A percentile compares a stretch with the other conserved stretches of the same genome.
These are phyloP conservation scores for Bjerkandera adusta DNA, from an alignment of 1,284 basidiomycete species.

Conservation along the genomic window DNA sequence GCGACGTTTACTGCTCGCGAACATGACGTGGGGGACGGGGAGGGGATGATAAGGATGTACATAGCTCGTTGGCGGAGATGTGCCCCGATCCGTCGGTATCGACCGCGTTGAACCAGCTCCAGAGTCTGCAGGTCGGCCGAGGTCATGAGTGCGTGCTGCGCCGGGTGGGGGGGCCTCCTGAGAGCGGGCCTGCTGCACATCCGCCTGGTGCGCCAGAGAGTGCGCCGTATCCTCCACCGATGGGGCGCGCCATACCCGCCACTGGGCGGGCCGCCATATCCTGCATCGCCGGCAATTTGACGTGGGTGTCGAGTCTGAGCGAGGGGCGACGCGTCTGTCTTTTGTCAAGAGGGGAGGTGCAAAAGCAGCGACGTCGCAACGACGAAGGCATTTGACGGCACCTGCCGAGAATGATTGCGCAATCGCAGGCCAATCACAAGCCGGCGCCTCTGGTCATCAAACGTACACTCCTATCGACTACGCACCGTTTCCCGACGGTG, in stretches of 20 bases:
- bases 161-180: slow-evolving; percentile 47
- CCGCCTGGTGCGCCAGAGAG: slow-evolving; percentile 31
- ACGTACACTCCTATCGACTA: too few species aligned
- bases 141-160: slow-evolving; percentile 20
- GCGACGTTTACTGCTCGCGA: too few species aligned
- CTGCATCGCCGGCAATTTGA: slow-evolving; percentile 28
- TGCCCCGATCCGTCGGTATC: slow-evolving; percentile 68
- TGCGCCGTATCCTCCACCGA: slow-evolving; percentile 14
- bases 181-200: slow-evolving; percentile 38
- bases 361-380: too few species aligned
- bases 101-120: slow-evolving; percentile 71
- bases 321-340: too few species aligned
- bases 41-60: slow-evolving; percentile 45
- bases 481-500: too few species aligned
- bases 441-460: too few species aligned
- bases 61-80: slow-evolving; percentile 65
- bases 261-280: slow-evolving; percentile 30
- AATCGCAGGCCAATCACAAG: too few species aligned
- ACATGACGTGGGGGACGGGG: background rate
- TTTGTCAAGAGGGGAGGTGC: too few species aligned
- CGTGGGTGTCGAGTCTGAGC: too few species aligned
- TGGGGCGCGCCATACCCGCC: slow-evolving; percentile 29
- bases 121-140: slow-evolving; percentile 47
- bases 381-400: too few species aligned
- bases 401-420: too few species aligned